Conservation (phyloP, 2,329 filamentous ascomycete species). For the Monilinia fructigena region DNA sequence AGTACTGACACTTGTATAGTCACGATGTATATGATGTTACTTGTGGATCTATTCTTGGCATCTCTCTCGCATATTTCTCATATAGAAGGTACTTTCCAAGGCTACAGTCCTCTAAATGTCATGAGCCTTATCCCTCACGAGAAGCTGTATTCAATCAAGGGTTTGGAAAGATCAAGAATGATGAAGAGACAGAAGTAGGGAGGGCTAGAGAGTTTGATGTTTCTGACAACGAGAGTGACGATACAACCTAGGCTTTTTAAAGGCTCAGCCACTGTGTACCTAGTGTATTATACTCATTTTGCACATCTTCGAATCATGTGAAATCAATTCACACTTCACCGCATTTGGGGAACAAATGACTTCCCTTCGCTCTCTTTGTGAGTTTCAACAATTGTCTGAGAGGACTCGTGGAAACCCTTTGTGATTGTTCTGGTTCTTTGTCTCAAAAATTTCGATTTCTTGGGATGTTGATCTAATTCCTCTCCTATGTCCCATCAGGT, state of each 20-base stretch:
- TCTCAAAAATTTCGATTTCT: neutral
- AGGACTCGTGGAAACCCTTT: slow-evolving; percentile 11
- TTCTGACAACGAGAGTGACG: slow-evolving; percentile 21
- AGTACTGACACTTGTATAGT: slow-evolving; percentile 25
- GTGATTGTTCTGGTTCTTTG: neutral
- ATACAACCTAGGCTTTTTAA: neutral
- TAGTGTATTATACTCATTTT: neutral
- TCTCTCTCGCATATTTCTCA: slow-evolving; percentile 61
- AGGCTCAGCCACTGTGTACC: neutral
- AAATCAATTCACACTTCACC: neutral
- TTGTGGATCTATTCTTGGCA: slow-evolving; percentile 59
- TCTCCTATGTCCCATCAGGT: neutral
- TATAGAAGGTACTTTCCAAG: slow-evolving; percentile 64
- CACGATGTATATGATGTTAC: slow-evolving; percentile 71
- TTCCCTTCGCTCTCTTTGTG: slow-evolving; percentile 12
- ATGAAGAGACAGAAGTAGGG: slow-evolving; percentile 35
- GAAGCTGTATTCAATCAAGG: slow-evolving; percentile 36
- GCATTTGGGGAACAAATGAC: slow-evolving; percentile 4
- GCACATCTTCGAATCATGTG: neutral
- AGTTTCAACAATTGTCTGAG: neutral
- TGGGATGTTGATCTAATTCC: neutral
- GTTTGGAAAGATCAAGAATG: slow-evolving; percentile 39
- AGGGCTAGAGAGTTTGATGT: slow-evolving; percentile 25
- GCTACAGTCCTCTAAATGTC: slow-evolving; percentile 52
- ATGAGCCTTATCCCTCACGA: slow-evolving; percentile 54